These are phyloP conservation scores for Galerina sulciceps DNA, from an alignment of 768 basidiomycete species.

Conservation along the genomic window DNA sequence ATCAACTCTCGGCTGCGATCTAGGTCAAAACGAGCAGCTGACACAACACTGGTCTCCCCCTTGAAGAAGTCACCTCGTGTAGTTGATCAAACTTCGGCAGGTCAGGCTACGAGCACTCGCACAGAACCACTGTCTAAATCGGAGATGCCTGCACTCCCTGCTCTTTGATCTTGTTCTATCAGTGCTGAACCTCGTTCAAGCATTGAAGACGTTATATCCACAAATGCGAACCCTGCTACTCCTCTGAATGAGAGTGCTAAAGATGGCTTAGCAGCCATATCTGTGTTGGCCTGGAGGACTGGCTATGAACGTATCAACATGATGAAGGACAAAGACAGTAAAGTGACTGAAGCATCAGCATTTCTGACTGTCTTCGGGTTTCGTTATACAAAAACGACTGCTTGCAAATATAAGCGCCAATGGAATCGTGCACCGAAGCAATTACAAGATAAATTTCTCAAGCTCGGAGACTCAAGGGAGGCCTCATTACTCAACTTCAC, in stretches of 20 bases:
- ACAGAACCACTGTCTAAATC: too few relatives aligned
- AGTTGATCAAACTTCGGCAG: background rate
- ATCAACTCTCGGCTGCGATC: background rate
- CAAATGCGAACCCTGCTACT: too few relatives aligned
- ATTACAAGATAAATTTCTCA: background rate
- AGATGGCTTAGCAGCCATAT: too few relatives aligned
- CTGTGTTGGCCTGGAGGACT: background rate
- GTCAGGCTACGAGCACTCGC: too few relatives aligned
- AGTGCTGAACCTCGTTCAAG: too few relatives aligned
- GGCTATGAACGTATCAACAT: background rate
- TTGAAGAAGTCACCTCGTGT: constrained; percentile 1
- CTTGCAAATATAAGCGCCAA: background rate
- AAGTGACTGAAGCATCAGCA: background rate
- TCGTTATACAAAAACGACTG: background rate
- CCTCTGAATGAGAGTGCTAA: too few relatives aligned
- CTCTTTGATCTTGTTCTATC: too few relatives aligned
- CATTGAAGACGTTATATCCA: too few relatives aligned
- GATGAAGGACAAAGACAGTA: background rate
- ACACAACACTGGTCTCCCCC: constrained; percentile 1
- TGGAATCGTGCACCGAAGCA: background rate
- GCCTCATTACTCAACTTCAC: background rate
- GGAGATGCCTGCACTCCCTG: too few relatives aligned
- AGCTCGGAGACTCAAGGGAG: background rate
- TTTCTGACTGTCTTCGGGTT: background rate
- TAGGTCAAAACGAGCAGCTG: constrained; percentile 3